A percentile compares a stretch with the other conserved stretches of the same genome.
Conservation (phyloP, 768 basidiomycete species). For the Boletus sensibilis region DNA sequence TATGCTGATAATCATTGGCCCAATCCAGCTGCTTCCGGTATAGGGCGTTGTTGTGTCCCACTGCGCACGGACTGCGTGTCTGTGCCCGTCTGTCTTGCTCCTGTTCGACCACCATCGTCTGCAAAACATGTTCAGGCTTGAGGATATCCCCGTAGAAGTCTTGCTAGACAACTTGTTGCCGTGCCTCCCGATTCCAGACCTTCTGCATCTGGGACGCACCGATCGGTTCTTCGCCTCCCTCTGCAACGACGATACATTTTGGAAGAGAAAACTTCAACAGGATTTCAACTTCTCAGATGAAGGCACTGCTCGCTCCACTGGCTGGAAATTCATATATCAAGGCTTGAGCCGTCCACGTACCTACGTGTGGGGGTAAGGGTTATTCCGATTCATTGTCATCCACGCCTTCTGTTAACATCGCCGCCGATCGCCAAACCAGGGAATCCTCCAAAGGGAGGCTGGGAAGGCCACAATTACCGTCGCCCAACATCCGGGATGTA, state of each 20-base stretch:
- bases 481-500: constrained; percentile 38
- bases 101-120: not conserved
- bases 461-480: constrained; percentile 45
- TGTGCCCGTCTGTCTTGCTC: not conserved
- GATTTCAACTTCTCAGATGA: constrained; percentile 81
- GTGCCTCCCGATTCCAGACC: constrained; percentile 48
- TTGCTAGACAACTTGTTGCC: constrained; percentile 72
- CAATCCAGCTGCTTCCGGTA: constrained; percentile 15
- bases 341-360: constrained; percentile 56
- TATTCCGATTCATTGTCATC: not conserved
- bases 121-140: constrained; percentile 38
- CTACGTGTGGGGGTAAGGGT: constrained; percentile 61
- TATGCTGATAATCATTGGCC: constrained; percentile 23
- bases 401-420: not conserved
- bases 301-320: constrained; percentile 69
- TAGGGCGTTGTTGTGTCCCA: not conserved
- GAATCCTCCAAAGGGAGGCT: constrained; percentile 62
- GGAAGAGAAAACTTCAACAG: constrained; percentile 63
- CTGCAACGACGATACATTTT: constrained; percentile 72
- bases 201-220: constrained; percentile 59
- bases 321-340: constrained; percentile 80
- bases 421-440: constrained; percentile 39
- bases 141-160: constrained; percentile 72
- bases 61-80: constrained; percentile 8
- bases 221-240: constrained; percentile 61